Evolutionary conservation across 2,329 filamentous ascomycete species (phyloP), one percentile per base, ranked within the genome.

Genomic region (Colletotrichum destructivum): DNA sequence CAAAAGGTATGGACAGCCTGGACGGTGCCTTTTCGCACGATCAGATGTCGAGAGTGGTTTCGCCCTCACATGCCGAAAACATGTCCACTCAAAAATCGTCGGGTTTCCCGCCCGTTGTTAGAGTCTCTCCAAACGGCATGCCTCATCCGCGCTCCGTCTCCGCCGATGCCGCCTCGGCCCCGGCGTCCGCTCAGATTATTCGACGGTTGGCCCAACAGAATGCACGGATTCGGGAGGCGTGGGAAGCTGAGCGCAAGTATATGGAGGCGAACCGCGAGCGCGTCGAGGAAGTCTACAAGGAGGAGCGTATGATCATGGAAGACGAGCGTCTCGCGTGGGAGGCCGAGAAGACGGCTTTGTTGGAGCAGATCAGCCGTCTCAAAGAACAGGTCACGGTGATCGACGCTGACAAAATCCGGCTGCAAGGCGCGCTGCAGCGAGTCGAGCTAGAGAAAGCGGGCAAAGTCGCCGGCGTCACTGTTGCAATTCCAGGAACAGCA

Each of bases 261-360:
- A 81, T 89, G 67, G 87, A 89, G 75, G 86, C 86, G 8, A 88
- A 86, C 73, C 84, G 87, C 13, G 83, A 84, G 56, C 84, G 86
- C 16, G 87, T 85, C 4, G 88, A 89, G 74, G 85, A 88, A 76
- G 84, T 89, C n/a, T 88, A 88, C 75, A 84, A 84, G 73, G 86
- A 88, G 74, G 87, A 89, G 75, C 84, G 86, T 9, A 81, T 80
- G 61, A 82, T 88, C 67, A 88, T 89, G 84, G 86, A 88, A 62
- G 84, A 87, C 49, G 84, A 88, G 72, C 82, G 85, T 21, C 77
- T 82, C 18, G 77, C 81, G 15, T 88, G 87, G 87, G 78, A 84
- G 26, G 77, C 78, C 16, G 86, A 88, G 74, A 87, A 83, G 76
- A 76, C 76, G 4, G 75, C 73, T 52, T 76, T 88, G 75, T 72